Percentiles rank a stretch among this genome's conserved stretches.
Evolutionary conservation across 2,329 filamentous ascomycete species (phyloP).

Genomic region (Ceratocystis papillata): DNA sequence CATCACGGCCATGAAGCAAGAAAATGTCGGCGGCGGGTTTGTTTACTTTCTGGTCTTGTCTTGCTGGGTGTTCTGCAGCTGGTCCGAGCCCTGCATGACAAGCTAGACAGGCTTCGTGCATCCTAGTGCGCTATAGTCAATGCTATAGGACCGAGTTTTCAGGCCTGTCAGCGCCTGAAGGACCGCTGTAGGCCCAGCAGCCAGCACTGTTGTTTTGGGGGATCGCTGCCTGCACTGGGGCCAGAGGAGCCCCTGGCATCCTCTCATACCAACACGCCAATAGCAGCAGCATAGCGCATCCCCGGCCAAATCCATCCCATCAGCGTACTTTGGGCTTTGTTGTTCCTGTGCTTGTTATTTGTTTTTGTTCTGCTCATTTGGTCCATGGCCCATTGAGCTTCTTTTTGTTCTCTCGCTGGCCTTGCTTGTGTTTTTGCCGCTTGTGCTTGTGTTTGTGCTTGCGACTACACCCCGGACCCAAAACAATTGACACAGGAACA

Average conservation of each 20-base stretch:
- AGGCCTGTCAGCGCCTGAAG: background rate
- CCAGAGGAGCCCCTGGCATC: conserved; percentile 1
- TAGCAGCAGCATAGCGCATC: background rate
- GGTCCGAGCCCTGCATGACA: conserved; percentile 7
- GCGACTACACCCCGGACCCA: conserved; percentile 10
- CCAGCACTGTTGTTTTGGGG: background rate
- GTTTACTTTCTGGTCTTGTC: background rate
- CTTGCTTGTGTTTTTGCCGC: background rate
- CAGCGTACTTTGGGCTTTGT: background rate
- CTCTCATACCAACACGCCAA: background rate
- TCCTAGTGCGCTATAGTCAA: background rate
- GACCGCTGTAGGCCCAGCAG: too few relatives aligned
- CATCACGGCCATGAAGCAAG: background rate
- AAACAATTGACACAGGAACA: conserved; percentile 28
- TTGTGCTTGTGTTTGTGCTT: background rate
- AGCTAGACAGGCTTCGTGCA: background rate
- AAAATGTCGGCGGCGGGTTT: background rate
- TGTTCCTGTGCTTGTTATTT: background rate
- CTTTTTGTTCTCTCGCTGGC: conserved; percentile 2
- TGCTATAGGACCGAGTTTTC: background rate
- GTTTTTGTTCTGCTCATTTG: conserved; percentile 4
- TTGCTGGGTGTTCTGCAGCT: background rate
- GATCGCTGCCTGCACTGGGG: too few relatives aligned
- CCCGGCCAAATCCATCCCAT: conserved; percentile 6
- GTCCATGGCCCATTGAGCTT: background rate